Evolutionary conservation across 129 eudicot genomes (phyloP), one percentile per base, ranked within the genome.

Genomic region (Tagetes erecta): DNA sequence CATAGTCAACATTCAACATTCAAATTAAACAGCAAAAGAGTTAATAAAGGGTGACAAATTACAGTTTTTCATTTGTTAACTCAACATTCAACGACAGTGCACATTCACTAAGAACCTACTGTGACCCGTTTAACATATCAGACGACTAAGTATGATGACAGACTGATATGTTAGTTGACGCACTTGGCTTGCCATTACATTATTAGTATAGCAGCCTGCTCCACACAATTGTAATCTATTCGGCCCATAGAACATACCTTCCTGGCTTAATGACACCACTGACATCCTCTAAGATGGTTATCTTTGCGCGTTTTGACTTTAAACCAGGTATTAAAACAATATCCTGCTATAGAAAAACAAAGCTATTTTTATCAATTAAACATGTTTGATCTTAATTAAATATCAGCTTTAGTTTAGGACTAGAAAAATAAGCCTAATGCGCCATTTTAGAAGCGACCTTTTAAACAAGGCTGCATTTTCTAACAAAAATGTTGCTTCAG

Each of bases 241-340:
- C 27, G 27, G 27, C 27, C 27, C 27, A 20, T 20, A 20, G 27
- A 20, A 20, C 27, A 20, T 79, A 91, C 97, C 95, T 88, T 66
- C 95, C 92, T 14, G 97, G 97, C 80, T 84, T 84, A 55, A 84
- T 79, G 47, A 88, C 70, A 57, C 95, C 97, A 77, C 81, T 86
- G 68, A 86, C 88, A 75, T 85, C 84, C 41, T 81, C 62, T 36
- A 91, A 67, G 68, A 91, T 88, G 30, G 76, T 77, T 66, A 88
- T 65, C 70, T 79, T 87, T 42, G 90, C 81, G 42, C 78, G 78
- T 47, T 70, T 80, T 20, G 84, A 68, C 57, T 78, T 77, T 42
- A 84, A 44, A 31, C 91, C 94, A 58, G 87, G 75, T 55, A 91
- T 53, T 82, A 84, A 85, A 12, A 73, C 31, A 52, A 79, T 9